Base-by-base conservation (phyloP, 306 rosid genomes). In the Arachis hypogaea region DNA sequence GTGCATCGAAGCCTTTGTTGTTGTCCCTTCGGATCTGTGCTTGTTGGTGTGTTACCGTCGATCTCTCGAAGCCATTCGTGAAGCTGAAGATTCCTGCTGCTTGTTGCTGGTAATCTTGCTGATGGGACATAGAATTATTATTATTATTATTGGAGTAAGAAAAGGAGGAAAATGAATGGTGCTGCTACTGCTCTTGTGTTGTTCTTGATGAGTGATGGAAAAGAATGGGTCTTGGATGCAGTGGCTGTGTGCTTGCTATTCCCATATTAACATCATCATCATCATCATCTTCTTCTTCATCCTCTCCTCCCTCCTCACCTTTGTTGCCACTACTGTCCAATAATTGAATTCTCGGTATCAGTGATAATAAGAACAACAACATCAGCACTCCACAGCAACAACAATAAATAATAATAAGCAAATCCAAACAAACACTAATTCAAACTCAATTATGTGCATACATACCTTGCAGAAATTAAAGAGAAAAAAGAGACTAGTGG, bases 1-100 rank as follows among this genome's bases (percentile, higher is more conserved):
- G 78, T 0, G 80, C 78, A 50, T 86, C 89, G 72, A 75, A 91
- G 49, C 90, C 91, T 78, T 1, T 52, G 28, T 64, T 66, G 54
- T 88, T 86, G 28, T 90, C 99, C 76, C 94, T 80, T 44, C 96
- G 95, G 93, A 95, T 95, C 98, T 95, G 98, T 8, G 9, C 11
- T 7, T 46, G 51, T 46, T 79, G 82, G 43, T 81, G 86, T 16
- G 82, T 46, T 57, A 75, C 67, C 14, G 84, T 43, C 7, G 97
- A 77, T 82, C 97, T 88, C 66, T 93, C 97, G 75, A 89, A 93
- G 73, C 89, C 96, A 85, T 93, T 93, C 50, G 92, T 66, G 87
- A 86, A 88, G 63, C 77, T 68, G 85, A 87, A 89, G 86, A 90
- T 86, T 80, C 90, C 88, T 72, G 38, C 4, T 33, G 38, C 38